phyloP scores from a whole-genome alignment of 2,329 filamentous ascomycete genomes.

The Raffaelea ambrosiae region DNA sequence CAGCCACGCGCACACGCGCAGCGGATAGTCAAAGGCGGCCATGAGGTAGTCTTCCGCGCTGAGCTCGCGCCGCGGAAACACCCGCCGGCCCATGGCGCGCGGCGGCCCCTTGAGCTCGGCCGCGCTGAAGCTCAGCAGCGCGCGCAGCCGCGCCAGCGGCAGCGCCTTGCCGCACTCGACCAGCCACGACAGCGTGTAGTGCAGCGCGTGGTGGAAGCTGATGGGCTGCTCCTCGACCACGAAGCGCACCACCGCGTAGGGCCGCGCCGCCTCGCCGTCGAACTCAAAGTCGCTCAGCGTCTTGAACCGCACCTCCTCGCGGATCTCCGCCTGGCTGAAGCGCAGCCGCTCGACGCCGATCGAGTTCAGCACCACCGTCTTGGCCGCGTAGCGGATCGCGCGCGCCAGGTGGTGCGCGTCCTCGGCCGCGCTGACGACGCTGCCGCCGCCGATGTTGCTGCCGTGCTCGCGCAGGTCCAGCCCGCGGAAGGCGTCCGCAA shows the following conservation, averaged over 20 bases:
- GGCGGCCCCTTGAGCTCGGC: conserved; percentile 60
- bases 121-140: conserved; percentile 62
- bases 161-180: conserved; percentile 81
- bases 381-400: conserved; percentile 67
- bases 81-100: conserved; percentile 50
- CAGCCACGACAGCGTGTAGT: conserved; percentile 94
- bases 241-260: conserved; percentile 72
- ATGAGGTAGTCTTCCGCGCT: conserved; percentile 72
- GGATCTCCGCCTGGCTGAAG: conserved; percentile 82
- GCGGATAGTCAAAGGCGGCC: conserved; percentile 83
- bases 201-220: conserved; percentile 94
- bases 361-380: conserved; percentile 80
- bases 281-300: conserved; percentile 71
- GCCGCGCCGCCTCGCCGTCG: conserved; percentile 40
- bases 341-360: conserved; percentile 79
- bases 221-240: conserved; percentile 82
- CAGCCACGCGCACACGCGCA: conserved; percentile 91
- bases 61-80: conserved; percentile 48
- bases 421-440: too few relatives aligned
- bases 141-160: conserved; percentile 55
- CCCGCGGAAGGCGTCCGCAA: conserved; percentile 77
- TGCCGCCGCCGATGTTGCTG: too few relatives aligned
- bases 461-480: conserved; percentile 21
- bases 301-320: conserved; percentile 78
- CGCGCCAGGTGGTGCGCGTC: conserved; percentile 57